phyloP scores from a whole-genome alignment of 768 basidiomycete species.

The Mrakia blollopis region DNA sequence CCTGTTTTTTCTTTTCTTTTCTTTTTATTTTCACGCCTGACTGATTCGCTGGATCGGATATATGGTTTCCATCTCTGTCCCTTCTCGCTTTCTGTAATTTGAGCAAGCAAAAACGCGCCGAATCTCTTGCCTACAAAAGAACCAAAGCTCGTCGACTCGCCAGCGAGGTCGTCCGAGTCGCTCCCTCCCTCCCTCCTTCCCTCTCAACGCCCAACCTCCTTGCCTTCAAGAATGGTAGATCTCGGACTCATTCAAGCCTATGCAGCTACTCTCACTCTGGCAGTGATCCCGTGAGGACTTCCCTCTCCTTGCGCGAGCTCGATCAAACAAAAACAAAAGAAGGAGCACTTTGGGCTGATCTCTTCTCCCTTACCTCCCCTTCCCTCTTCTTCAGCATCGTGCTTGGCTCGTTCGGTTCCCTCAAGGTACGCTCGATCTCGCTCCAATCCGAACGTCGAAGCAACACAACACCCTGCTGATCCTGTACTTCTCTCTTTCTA shows the following conservation, averaged over 20 bases:
- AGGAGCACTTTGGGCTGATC: not conserved
- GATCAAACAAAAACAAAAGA: too few relatives aligned
- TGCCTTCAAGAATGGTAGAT: not conserved
- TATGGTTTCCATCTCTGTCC: too few relatives aligned
- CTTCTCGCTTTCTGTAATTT: too few relatives aligned
- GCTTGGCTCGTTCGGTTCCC: conserved; percentile 23
- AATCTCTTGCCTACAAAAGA: not conserved
- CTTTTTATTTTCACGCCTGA: too few relatives aligned
- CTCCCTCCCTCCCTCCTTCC: not conserved
- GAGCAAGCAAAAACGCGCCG: too few relatives aligned
- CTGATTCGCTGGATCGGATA: too few relatives aligned
- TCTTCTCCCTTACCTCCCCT: not conserved
- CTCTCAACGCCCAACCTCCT: not conserved
- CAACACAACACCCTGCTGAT: too few relatives aligned
- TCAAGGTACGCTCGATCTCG: not conserved
- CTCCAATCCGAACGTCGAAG: too few relatives aligned
- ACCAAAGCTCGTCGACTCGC: not conserved
- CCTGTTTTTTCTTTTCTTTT: too few relatives aligned
- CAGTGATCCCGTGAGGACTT: conserved; percentile 22
- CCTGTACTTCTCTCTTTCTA: not conserved
- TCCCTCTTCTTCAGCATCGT: conserved; percentile 15
- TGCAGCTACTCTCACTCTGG: conserved; percentile 21
- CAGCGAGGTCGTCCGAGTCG: not conserved
- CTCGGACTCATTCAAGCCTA: conserved; percentile 26
- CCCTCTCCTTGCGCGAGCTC: too few relatives aligned